Base-by-base conservation (phyloP, 169 alveolate species). In the Eimeria zaria region DNA sequence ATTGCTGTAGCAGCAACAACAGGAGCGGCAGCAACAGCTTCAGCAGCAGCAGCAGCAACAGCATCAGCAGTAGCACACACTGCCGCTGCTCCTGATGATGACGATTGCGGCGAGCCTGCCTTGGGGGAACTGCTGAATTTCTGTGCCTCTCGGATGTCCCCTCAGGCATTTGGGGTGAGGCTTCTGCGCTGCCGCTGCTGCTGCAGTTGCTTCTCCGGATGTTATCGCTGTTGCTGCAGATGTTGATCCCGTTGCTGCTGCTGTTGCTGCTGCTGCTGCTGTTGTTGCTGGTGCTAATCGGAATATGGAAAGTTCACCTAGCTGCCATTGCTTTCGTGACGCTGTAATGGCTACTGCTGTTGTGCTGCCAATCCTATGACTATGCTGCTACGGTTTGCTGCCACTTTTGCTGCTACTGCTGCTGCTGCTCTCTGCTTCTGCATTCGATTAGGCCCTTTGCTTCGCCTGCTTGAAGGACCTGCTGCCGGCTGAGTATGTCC, bases 401-500 rank as follows among this genome's bases (percentile, higher is more conserved):
- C 81, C 33, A 27, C 81, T 71, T 22, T 11, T 7, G 58, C 60
- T 36, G 24, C 55, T 69, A 41, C 71, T 81, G 36, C 90, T 81
- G 90, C 90, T 81, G 73, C 71, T 33, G 88, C 60, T 78, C 51
- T 39, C 76, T 55, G 74, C 80, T 33, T 58, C 73, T 55, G 74
- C 24, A 53, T n/a, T 78, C 18, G 0, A 33, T 18, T 67, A 83
- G 91, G 91, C 91, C 60, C 58, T 83, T 5, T 83, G 91, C 53
- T 83, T 83, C 60, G 46, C 91, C 73, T 83, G 91, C 53, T 41
- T 83, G 16, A 83, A 83, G 74, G 91, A 83, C 18, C 33, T 83
- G 91, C 91, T 83, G 55, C 91, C 91, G 6, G 91, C 94, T 0
- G 94, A 64, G 78, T 58, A 58, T 41, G 81, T 64, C 48, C 94